Conservation (phyloP, 1,139 yeast genomes). For the Geotrichum fermentans region DNA sequence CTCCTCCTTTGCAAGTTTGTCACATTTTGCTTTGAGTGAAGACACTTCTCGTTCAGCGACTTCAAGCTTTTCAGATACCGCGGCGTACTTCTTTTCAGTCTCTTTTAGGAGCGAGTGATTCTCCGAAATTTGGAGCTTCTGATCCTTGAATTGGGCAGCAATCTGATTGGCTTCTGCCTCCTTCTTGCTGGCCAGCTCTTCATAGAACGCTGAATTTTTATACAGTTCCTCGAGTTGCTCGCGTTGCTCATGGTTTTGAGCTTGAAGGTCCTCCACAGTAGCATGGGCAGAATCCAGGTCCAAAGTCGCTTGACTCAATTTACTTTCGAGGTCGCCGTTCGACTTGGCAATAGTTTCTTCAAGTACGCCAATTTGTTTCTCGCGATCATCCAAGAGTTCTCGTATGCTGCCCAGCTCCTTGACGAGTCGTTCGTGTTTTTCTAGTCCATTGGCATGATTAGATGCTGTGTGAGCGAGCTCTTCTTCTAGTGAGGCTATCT, state of each 20-base stretch:
- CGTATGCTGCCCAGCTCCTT: conserved; percentile 31
- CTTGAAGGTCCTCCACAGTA: conserved; percentile 44
- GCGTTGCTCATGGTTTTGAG: conserved; percentile 47
- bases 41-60: conserved; percentile 29
- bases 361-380: conserved; percentile 37
- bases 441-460: conserved; percentile 22
- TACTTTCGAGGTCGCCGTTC: conserved; percentile 36
- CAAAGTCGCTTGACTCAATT: conserved; percentile 29
- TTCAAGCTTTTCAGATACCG: conserved; percentile 22
- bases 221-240: conserved; percentile 39
- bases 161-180: conserved; percentile 39
- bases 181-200: conserved; percentile 38
- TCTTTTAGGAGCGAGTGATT: conserved; percentile 18
- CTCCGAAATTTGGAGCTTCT: conserved; percentile 24
- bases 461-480: conserved; percentile 25
- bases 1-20: conserved; percentile 31
- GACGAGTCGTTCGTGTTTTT: conserved; percentile 27
- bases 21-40: conserved; percentile 29
- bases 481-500: conserved; percentile 29
- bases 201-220: conserved; percentile 39
- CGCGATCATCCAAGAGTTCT: conserved; percentile 31
- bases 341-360: conserved; percentile 36
- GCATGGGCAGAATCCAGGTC: conserved; percentile 38
- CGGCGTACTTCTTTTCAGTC: conserved; percentile 25
- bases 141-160: conserved; percentile 27